A percentile compares a stretch with the other conserved stretches of the same genome.
phyloP scores from a whole-genome alignment of 768 basidiomycete species.

The Tylopilus rubrobrunneus region DNA sequence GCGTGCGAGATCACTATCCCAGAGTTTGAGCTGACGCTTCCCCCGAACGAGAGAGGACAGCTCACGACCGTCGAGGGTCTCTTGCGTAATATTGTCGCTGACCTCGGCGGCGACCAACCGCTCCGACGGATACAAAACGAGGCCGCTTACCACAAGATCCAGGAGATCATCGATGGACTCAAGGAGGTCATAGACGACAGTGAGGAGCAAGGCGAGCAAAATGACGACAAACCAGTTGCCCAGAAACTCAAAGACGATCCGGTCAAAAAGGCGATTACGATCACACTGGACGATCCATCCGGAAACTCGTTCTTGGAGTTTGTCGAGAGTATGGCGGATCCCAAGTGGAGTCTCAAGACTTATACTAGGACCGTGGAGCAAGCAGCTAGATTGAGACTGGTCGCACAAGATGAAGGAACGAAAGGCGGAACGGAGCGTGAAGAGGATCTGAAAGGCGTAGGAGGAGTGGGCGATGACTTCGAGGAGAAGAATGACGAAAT shows the following conservation, averaged over 20 bases:
- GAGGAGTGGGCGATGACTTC: conserved; percentile 12
- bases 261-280: conserved; percentile 70
- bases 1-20: conserved; percentile 80
- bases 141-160: conserved; percentile 66
- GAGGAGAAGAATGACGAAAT: conserved; percentile 76
- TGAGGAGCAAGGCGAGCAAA: conserved; percentile 39
- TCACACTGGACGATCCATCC: conserved; percentile 87
- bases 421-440: neutral
- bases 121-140: conserved; percentile 78
- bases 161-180: conserved; percentile 66
- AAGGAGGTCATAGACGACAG: conserved; percentile 60
- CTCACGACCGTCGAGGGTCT: conserved; percentile 97
- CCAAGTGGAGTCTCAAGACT: conserved; percentile 86
- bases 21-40: conserved; percentile 88
- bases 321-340: conserved; percentile 78
- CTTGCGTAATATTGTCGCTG: conserved; percentile 74
- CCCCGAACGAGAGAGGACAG: conserved; percentile 75
- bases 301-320: conserved; percentile 98
- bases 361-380: conserved; percentile 80
- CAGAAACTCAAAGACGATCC: conserved; percentile 37
- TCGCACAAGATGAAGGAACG: conserved; percentile 43
- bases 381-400: conserved; percentile 75
- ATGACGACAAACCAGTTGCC: conserved; percentile 26
- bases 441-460: conserved; percentile 7
- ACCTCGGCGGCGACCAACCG: conserved; percentile 80